Evolutionary conservation across 805 yeast species (phyloP).

Genomic region (Wickerhamomyces queroliae): DNA sequence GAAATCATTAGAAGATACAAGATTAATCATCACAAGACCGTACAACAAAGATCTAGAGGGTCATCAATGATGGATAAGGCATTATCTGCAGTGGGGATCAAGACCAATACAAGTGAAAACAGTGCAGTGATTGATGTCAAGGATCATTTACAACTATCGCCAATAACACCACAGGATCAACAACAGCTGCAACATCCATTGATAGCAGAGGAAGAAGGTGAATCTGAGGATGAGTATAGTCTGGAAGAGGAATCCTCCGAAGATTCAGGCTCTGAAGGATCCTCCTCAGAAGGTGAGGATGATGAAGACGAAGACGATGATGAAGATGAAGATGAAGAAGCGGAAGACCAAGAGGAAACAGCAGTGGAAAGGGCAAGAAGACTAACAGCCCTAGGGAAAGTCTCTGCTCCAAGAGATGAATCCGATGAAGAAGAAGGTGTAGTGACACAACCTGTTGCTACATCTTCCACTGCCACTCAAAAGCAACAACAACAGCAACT

Average conservation of each 20-base stretch:
- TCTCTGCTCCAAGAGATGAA: conserved; percentile 31
- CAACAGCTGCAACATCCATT: conserved; percentile 1
- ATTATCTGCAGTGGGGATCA: conserved; percentile 50
- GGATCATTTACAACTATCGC: conserved; percentile 7
- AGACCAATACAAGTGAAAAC: conserved; percentile 8
- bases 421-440: conserved; percentile 44
- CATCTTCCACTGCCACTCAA: too few species aligned
- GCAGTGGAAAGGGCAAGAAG: conserved; percentile 63
- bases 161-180: neutral
- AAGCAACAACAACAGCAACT: neutral
- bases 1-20: conserved; percentile 81
- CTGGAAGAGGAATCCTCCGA: too few species aligned
- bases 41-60: conserved; percentile 20
- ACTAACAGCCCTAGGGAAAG: conserved; percentile 48
- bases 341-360: conserved; percentile 39
- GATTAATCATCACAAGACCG: conserved; percentile 50
- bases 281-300: conserved; percentile 18
- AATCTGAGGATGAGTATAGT: conserved; percentile 14
- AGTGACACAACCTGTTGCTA: neutral
- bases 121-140: neutral
- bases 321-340: conserved; percentile 21
- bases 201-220: conserved; percentile 19
- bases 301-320: conserved; percentile 19
- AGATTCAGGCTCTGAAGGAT: conserved; percentile 13
- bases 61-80: conserved; percentile 41